Evolutionary conservation across 352 stramenopile species (phyloP), one percentile per base, ranked within the genome.

Genomic region (Pythium plurisporium): DNA sequence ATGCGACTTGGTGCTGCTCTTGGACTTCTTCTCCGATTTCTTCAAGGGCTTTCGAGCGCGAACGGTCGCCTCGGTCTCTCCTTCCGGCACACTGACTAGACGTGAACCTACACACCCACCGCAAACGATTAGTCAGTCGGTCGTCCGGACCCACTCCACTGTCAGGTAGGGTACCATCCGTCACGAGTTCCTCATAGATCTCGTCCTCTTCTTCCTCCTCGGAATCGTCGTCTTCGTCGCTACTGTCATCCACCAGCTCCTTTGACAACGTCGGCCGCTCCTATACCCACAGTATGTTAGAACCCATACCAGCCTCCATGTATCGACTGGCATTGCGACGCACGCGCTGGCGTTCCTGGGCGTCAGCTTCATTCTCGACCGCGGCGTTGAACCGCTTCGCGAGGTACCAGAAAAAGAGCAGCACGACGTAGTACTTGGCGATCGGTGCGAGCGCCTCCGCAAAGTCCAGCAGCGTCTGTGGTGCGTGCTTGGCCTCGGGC

Each of bases 181-280:
- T 91, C 22, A 84, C 68, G 29, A 91, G 77, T 55, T 91, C 82
- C 41, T 89, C 72, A 36, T 78, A 64, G 19, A 86, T 83, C n/a
- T 81, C 65, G 14, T 84, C 70, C 25, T 79, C 55, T 29, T 57
- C 50, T 15, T 76, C 67, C 23, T 76, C 55, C 7, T 51, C 47
- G 7, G 72, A 64, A 12, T 69, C 71, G 3, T 72, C 69, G 9
- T 86, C 72, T 14, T 80, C 67, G 2, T 77, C 71, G 22, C 56
- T 79, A 44, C 72, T 87, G 22, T 69, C 62, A 0, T 67, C 46
- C 15, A 86, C 77, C 25, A 89, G 55, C 20, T 89, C 74, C 5
- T 47, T 67, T 6, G 70, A 83, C 43, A 92, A 56, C 19, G 22
- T 55, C 4, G 65, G 59, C 4, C 55, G 53, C 47, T 56, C 19